Base-by-base conservation (phyloP, 352 stramenopile species). In the Phytophthora pistaciae region DNA sequence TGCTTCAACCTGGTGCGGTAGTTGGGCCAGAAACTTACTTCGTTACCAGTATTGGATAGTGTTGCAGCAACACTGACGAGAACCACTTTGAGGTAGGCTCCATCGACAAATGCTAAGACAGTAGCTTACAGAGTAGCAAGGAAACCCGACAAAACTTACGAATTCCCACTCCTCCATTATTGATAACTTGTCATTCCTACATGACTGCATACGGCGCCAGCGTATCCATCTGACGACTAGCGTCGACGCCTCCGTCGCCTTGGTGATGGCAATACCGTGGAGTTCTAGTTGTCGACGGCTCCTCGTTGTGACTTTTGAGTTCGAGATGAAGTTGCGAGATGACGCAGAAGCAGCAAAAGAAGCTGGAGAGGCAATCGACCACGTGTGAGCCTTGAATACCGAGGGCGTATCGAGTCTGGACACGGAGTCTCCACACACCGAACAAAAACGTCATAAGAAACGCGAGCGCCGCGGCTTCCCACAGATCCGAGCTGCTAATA, bases 291-390 rank as follows among this genome's bases (percentile, higher is more conserved):
- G 66, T 33, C 74, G 62, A 25, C 49, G 67, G 20, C 63, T 73
- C 23, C 21, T 83, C 40, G 75, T 78, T 44, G 7, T 90, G 78
- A 14, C 60, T 63, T 10, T 65, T 76, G 14, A 82, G 68, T 49
- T 82, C 75, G n/a, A 75, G 49, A 33, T 83, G 64, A 56, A 88
- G 66, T 68, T 91, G 84, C 16, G 82, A 75, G 40, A 91, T 71
- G 10, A 80, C 73, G 60, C 84, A 91, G 68, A 80, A 90, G 56
- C 67, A 82, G 66, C 82, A 91, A 31, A 60, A 81, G 48, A 78
- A 70, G 33, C 78, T 84, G 0, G 77, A 64, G 31, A 79, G 21
- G 21, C 69, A 83, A 64, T 91, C 84, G n/a, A 68, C 50, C 3
- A 69, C 44, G 0, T 56, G 38, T 5, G 73, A 79, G 36, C 84